Percentiles rank a stretch among this genome's conserved stretches.
These are phyloP conservation scores for Pugionium cornutum DNA, from an alignment of 345 rosid genomes.

Conservation along the genomic window DNA sequence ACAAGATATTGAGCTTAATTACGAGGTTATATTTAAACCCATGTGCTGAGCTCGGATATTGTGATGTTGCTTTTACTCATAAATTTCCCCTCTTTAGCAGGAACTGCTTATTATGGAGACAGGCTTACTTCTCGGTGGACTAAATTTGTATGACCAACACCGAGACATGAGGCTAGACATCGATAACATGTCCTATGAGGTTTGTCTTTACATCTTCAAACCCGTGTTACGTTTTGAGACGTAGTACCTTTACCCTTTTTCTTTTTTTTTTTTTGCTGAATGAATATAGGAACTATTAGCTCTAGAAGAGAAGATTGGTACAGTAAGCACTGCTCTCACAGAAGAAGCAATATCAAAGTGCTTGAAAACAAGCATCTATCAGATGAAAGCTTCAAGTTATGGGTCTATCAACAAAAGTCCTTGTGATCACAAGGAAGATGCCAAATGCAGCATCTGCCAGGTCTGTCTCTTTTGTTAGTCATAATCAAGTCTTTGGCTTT, in stretches of 20 bases:
- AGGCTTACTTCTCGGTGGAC: conserved; percentile 66
- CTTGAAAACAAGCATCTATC: conserved; percentile 58
- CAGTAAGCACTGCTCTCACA: conserved; percentile 86
- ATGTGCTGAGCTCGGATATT: conserved; percentile 1
- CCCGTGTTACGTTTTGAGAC: background rate
- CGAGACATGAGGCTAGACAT: conserved; percentile 96
- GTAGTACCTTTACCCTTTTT: conserved; percentile 13
- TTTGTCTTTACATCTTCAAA: conserved; percentile 37
- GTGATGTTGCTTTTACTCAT: conserved; percentile 19
- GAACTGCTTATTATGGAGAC: conserved; percentile 85
- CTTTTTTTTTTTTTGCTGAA: conserved; percentile 9
- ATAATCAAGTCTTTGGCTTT: background rate
- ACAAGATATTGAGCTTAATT: conserved; percentile 74
- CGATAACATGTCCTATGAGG: conserved; percentile 98
- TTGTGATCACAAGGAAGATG: conserved; percentile 46
- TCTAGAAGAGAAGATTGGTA: conserved; percentile 94
- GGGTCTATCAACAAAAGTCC: conserved; percentile 24
- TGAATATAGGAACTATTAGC: conserved; percentile 77
- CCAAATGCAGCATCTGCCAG: conserved; percentile 95
- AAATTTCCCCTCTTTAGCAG: conserved; percentile 48
- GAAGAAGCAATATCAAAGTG: conserved; percentile 81
- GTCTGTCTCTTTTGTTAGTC: conserved; percentile 42
- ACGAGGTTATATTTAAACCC: conserved; percentile 54
- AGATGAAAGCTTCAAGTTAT: conserved; percentile 42
- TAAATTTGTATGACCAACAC: conserved; percentile 78